Conservation (phyloP, 306 rosid species). For the Castanea mollissima region DNA sequence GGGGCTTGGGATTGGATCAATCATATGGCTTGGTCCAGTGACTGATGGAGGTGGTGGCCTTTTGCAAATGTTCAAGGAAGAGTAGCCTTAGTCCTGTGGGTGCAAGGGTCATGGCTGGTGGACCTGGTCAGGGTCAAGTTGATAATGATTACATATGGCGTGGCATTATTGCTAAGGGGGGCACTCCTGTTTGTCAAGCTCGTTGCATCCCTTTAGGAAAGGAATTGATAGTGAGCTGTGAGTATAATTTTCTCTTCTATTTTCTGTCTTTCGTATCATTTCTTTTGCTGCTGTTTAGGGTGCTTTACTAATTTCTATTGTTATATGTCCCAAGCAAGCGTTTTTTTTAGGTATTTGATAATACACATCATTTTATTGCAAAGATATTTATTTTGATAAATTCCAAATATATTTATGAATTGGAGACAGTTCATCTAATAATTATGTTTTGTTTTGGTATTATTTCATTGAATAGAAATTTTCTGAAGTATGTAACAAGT, state of each 20-base stretch:
- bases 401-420: neutral
- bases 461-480: no score
- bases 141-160: conserved; percentile 88
- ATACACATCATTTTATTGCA: neutral
- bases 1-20: conserved; percentile 53
- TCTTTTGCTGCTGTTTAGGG: conserved; percentile 1
- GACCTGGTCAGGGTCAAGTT: conserved; percentile 44
- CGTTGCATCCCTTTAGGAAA: conserved; percentile 87
- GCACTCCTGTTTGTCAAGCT: conserved; percentile 95
- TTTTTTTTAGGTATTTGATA: neutral
- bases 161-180: conserved; percentile 94
- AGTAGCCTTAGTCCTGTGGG: conserved; percentile 56
- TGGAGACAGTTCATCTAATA: neutral
- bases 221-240: conserved; percentile 89
- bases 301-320: neutral
- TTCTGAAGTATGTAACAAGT: neutral
- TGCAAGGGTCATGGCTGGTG: conserved; percentile 50
- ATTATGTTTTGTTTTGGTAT: neutral
- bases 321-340: neutral
- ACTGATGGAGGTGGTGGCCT: conserved; percentile 45
- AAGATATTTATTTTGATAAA: no score
- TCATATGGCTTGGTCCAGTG: conserved; percentile 44
- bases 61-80: conserved; percentile 50
- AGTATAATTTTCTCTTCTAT: conserved; percentile 37
- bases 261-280: neutral